phyloP scores from a whole-genome alignment of 495 filamentous ascomycete species.

The Mytilinidion resinicola region DNA sequence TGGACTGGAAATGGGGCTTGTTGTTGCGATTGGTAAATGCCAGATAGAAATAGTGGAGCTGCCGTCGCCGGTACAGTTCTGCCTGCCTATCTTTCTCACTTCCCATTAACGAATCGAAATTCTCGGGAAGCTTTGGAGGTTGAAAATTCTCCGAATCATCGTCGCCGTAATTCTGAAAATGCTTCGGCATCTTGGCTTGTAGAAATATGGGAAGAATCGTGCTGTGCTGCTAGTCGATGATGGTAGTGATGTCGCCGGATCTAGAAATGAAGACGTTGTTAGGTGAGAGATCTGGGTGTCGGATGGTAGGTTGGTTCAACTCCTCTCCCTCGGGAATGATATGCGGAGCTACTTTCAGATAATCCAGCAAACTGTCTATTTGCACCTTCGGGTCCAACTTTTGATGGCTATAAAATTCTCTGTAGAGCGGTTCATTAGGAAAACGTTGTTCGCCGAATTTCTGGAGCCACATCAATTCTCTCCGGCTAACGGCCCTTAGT shows the following conservation, averaged over 20 bases:
- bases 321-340: no score
- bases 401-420: no score
- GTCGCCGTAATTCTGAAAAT: conserved; percentile 32
- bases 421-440: no score
- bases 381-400: no score
- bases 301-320: conserved; percentile 30
- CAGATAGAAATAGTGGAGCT: conserved; percentile 13
- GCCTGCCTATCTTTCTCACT: conserved; percentile 5
- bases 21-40: conserved; percentile 10
- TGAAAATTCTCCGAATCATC: conserved; percentile 8
- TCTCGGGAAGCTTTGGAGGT: conserved; percentile 8
- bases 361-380: no score
- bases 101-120: conserved; percentile 11
- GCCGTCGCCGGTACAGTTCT: conserved; percentile 3
- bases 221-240: conserved; percentile 36
- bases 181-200: conserved; percentile 31
- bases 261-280: conserved; percentile 36
- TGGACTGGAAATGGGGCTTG: conserved; percentile 7
- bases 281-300: conserved; percentile 35
- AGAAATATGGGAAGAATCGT: conserved; percentile 32
- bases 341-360: no score
- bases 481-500: no score
- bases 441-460: no score
- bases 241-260: conserved; percentile 26
- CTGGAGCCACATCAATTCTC: no score